Percentiles rank a stretch among this genome's conserved stretches.
These are phyloP conservation scores for Botrytis fabae DNA, from an alignment of 2,329 filamentous ascomycete species.

Conservation along the genomic window DNA sequence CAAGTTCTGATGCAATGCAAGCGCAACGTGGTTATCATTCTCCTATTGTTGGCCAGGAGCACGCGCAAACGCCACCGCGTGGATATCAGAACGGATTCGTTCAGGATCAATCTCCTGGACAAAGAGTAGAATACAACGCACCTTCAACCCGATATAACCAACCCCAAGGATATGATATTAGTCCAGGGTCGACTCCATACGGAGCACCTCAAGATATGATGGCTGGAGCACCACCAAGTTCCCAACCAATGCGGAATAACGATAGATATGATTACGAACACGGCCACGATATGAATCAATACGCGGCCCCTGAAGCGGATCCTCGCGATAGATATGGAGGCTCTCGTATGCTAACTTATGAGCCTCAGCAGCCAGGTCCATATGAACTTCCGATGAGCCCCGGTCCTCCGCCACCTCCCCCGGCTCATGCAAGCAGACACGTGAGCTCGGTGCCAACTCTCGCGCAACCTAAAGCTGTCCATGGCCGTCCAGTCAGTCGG, in stretches of 20 bases:
- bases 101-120: conserved; percentile 55
- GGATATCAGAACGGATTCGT: conserved; percentile 48
- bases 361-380: conserved; percentile 34
- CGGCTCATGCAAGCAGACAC: conserved; percentile 37
- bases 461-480: conserved; percentile 10
- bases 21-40: conserved; percentile 44
- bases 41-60: conserved; percentile 33
- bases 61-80: conserved; percentile 51
- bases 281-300: conserved; percentile 26
- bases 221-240: conserved; percentile 22
- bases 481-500: conserved; percentile 18
- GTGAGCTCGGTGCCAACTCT: conserved; percentile 30
- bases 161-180: conserved; percentile 32
- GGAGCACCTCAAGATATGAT: conserved; percentile 27
- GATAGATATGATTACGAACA: conserved; percentile 36
- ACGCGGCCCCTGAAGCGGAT: conserved; percentile 22
- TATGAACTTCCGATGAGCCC: conserved; percentile 39
- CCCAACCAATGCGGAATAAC: conserved; percentile 28
- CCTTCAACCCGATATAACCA: conserved; percentile 31
- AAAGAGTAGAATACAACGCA: conserved; percentile 48
- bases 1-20: conserved; percentile 45
- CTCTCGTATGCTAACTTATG: conserved; percentile 33
- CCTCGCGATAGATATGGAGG: conserved; percentile 32
- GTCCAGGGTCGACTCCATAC: conserved; percentile 31
- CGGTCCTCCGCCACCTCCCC: conserved; percentile 41